These are phyloP conservation scores for Kwoniella sp. DNA, from an alignment of 768 basidiomycete species.

Conservation along the genomic window DNA sequence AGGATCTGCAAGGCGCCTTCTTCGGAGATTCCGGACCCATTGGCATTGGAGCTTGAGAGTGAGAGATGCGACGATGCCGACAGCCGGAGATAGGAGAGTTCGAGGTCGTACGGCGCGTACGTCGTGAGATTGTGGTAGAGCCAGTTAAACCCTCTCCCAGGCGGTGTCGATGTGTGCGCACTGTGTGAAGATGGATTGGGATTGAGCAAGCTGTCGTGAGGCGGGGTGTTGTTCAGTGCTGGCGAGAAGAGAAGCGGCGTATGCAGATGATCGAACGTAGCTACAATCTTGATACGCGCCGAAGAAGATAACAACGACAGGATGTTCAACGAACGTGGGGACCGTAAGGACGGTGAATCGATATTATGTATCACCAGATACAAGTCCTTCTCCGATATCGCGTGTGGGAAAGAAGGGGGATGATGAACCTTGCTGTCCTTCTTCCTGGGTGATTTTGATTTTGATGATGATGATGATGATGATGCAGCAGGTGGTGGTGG, in stretches of 20 bases:
- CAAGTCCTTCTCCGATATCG: conserved; percentile 60
- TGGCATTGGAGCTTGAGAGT: conserved; percentile 42
- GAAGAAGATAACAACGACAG: conserved; percentile 74
- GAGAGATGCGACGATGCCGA: conserved; percentile 45
- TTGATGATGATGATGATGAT: too few relatives aligned
- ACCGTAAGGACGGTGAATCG: conserved; percentile 72
- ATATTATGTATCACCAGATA: conserved; percentile 88
- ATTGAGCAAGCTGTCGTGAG: conserved; percentile 29
- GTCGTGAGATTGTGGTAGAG: conserved; percentile 84
- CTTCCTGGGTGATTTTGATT: conserved; percentile 17
- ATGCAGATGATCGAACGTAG: conserved; percentile 84
- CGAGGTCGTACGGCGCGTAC: conserved; percentile 75
- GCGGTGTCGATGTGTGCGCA: conserved; percentile 59
- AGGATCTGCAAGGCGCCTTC: conserved; percentile 79
- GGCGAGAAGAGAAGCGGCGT: conserved; percentile 81
- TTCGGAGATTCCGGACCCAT: conserved; percentile 61
- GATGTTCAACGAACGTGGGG: conserved; percentile 65
- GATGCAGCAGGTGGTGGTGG: not conserved
- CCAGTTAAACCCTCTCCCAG: conserved; percentile 54
- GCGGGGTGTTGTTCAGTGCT: conserved; percentile 29
- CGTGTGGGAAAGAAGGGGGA: conserved; percentile 21
- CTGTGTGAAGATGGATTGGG: not conserved
- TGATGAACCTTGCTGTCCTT: not conserved
- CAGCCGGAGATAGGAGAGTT: conserved; percentile 60
- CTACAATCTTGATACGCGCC: conserved; percentile 76